A percentile compares a stretch with the other conserved stretches of the same genome.
phyloP scores from a whole-genome alignment of 129 eudicot genomes.

The Lactuca saligna region DNA sequence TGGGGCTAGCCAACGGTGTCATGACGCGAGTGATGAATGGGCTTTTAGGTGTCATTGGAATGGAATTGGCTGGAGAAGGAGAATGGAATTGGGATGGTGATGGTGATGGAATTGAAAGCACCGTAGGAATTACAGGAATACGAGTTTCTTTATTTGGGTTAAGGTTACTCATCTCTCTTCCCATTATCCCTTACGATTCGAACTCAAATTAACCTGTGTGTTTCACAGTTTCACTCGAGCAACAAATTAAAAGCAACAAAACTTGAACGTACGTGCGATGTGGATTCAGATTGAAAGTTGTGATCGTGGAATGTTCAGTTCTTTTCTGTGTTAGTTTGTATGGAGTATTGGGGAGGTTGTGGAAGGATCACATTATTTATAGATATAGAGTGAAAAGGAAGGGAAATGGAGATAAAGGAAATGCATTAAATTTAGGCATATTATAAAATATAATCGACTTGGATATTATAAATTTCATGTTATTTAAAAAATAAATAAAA shows the following conservation, averaged over 20 bases:
- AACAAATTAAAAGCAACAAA: not conserved
- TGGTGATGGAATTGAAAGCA: constrained; percentile 27
- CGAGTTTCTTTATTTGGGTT: constrained; percentile 10
- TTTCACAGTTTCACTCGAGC: not conserved
- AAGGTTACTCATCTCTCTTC: constrained; percentile 16
- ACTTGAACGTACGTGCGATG: not conserved
- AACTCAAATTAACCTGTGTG: not conserved
- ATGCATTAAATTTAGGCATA: not conserved
- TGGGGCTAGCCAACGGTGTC: constrained; percentile 69
- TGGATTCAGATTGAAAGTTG: not conserved
- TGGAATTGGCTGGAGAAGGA: constrained; percentile 38
- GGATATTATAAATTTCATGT: no score
- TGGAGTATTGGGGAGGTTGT: constrained; percentile 18
- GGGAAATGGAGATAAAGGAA: constrained; percentile 9
- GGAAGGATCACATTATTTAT: constrained; percentile 29
- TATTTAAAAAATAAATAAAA: no score
- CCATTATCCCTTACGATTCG: not conserved
- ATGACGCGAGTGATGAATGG: constrained; percentile 42
- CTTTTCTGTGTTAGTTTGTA: not conserved
- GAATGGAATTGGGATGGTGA: constrained; percentile 24
- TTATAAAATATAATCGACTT: not conserved
- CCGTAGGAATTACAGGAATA: not conserved
- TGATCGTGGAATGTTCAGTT: constrained; percentile 4
- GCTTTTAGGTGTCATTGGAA: constrained; percentile 45
- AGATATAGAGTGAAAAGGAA: constrained; percentile 24